phyloP scores from a whole-genome alignment of 1,139 yeast genomes.

The Pneumocystis murina region DNA sequence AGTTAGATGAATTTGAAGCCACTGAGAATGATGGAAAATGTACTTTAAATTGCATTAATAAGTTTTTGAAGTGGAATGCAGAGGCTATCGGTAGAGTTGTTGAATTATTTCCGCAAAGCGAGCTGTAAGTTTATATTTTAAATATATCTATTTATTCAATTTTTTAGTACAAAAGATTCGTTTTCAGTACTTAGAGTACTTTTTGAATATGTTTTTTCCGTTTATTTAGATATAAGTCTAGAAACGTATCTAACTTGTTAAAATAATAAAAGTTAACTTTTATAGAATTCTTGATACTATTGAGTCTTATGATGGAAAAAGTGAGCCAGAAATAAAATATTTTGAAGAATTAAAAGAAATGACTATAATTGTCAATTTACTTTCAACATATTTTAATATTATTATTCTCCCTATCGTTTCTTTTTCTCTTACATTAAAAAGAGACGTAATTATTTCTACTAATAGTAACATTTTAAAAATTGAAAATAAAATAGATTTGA shows the following conservation, averaged over 20 bases:
- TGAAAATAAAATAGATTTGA: constrained; percentile 53
- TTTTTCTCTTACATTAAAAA: constrained; percentile 34
- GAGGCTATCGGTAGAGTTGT: constrained; percentile 69
- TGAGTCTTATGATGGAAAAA: constrained; percentile 27
- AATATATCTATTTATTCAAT: neutral
- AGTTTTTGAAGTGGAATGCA: constrained; percentile 52
- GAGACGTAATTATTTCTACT: constrained; percentile 46
- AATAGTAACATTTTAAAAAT: constrained; percentile 54
- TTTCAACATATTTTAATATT: constrained; percentile 58
- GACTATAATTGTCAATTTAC: constrained; percentile 47
- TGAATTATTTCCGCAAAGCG: constrained; percentile 49
- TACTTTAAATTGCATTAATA: constrained; percentile 35
- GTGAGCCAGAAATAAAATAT: constrained; percentile 31
- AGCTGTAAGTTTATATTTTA: constrained; percentile 22
- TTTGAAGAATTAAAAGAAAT: constrained; percentile 40
- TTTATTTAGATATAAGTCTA: constrained; percentile 59
- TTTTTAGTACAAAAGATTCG: constrained; percentile 37
- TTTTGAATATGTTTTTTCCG: constrained; percentile 54
- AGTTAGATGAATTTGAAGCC: constrained; percentile 1
- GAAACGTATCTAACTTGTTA: constrained; percentile 26
- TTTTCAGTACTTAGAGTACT: constrained; percentile 53
- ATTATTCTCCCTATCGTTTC: constrained; percentile 59
- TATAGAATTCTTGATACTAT: constrained; percentile 36
- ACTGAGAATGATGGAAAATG: constrained; percentile 9
- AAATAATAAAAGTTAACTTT: neutral